Base-by-base conservation (phyloP, 2,329 filamentous ascomycete genomes). In the Venturia aucupariae region DNA sequence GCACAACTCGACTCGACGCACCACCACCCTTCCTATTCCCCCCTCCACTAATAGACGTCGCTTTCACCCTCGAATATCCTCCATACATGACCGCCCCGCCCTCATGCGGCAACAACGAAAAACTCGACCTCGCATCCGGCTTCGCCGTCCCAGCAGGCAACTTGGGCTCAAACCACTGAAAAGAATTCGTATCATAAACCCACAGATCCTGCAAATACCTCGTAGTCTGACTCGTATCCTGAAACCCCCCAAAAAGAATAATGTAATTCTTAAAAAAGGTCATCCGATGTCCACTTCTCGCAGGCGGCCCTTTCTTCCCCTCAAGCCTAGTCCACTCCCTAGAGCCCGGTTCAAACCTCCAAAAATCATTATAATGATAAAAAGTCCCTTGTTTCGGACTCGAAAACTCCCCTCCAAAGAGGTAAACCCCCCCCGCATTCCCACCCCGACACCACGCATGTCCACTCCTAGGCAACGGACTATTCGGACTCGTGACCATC, bases 301-400 rank as follows among this genome's bases (percentile, higher is more conserved):
- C 92, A 1, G 90, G 88, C 46, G 93, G 93, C 42, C 83, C 83
- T 75, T 90, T 90, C 78, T 87, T 88, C 2, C 82, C 82, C 75
- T 99, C 94, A 41, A 99, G 81, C 67, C 92, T 89, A 65, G 86
- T 90, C 94, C 94, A 99, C 78, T 99, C 94, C 70, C 92, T 83
- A 8, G 85, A 87, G 10, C 82, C 83, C 0, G 93, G 89, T 72
- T 97, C 92, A 54, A 97, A 83, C 61, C 89, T 84, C 93, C 94
- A 99, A 75, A 99, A 97, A 77, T 97, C 94, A 72, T 96, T 96
- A 79, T 99, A 99, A 76, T 99, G 94, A 75, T 99, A 97, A 72
- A 99, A 99, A 0, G 93, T 97, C 4, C 94, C 94, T 76, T 97
- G 94, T 74, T 97, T 97, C 2, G 94, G 94, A 35, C 89, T 93